A percentile compares a stretch with the other conserved stretches of the same genome.
phyloP scores from a whole-genome alignment of 1,284 basidiomycete genomes.

The Cystobasidium slooffiae region DNA sequence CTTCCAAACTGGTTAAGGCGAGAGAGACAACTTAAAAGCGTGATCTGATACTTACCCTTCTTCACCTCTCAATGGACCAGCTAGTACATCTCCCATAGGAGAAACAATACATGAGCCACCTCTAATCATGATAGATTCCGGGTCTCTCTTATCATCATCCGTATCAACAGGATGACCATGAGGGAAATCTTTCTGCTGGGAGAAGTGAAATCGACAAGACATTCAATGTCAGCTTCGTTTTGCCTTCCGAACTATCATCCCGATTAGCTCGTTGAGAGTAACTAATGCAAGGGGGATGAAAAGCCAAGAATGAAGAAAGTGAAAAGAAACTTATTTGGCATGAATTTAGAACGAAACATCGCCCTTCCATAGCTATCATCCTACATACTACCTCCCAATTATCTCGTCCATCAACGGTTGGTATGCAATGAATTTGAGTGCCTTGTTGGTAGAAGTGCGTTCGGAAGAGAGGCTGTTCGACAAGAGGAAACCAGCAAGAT shows the following conservation, averaged over 20 bases:
- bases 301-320: background rate
- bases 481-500: conserved; percentile 51
- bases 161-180: conserved; percentile 59
- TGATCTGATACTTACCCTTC: conserved; percentile 60
- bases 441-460: conserved; percentile 66
- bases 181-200: conserved; percentile 68
- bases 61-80: conserved; percentile 67
- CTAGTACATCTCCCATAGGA: conserved; percentile 70
- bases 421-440: conserved; percentile 70
- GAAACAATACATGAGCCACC: conserved; percentile 72
- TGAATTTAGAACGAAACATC: conserved; percentile 72
- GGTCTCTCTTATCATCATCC: conserved; percentile 46
- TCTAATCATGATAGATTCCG: conserved; percentile 66
- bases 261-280: background rate
- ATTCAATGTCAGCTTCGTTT: background rate
- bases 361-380: conserved; percentile 75
- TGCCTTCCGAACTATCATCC: background rate
- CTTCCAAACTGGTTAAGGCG: background rate
- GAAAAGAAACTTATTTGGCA: conserved; percentile 61
- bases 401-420: conserved; percentile 70
- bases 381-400: conserved; percentile 70
- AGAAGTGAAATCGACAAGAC: conserved; percentile 55
- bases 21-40: background rate
- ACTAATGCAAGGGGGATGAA: background rate
- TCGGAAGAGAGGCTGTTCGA: conserved; percentile 70